Evolutionary conservation across 2,329 filamentous ascomycete genomes (phyloP).

Genomic region (Ophiocordyceps robertsii): DNA sequence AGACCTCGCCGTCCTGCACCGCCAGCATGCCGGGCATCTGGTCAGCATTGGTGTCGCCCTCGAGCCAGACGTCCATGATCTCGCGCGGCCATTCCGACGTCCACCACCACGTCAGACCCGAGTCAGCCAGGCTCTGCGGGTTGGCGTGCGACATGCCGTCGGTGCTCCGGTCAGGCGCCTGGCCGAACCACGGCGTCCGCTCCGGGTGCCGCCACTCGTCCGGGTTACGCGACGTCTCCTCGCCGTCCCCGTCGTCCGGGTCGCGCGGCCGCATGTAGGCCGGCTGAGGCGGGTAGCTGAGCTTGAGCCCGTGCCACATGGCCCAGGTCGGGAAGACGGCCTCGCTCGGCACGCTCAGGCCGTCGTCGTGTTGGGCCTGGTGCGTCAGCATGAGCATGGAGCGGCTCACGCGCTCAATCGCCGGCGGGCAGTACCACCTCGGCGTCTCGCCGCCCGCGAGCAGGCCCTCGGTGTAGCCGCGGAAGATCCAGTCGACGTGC

Average conservation of each 20-base stretch:
- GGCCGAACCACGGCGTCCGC: too few species aligned
- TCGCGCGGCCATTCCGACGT: constrained; percentile 15
- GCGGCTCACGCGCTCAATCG: constrained; percentile 18
- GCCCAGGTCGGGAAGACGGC: constrained; percentile 14
- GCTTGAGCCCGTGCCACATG: constrained; percentile 23
- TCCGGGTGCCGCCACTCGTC: too few species aligned
- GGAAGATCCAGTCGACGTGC: constrained; percentile 16
- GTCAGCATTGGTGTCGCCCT: constrained; percentile 6
- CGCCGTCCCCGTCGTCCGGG: constrained; percentile 5
- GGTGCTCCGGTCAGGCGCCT: too few species aligned
- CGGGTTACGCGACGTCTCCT: constrained; percentile 1
- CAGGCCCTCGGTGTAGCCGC: constrained; percentile 17
- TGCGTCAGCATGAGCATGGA: constrained; percentile 18
- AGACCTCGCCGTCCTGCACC: too few species aligned
- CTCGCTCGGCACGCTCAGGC: constrained; percentile 5
- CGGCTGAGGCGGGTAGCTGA: constrained; percentile 21
- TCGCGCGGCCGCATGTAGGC: constrained; percentile 12
- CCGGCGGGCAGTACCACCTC: constrained; percentile 22
- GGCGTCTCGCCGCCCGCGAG: constrained; percentile 10
- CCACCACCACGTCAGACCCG: constrained; percentile 18
- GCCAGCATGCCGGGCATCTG: not conserved
- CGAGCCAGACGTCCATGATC: constrained; percentile 19
- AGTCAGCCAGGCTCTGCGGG: constrained; percentile 10
- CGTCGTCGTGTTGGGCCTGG: constrained; percentile 15
- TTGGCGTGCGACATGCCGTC: constrained; percentile 4